These are phyloP conservation scores for Hemileia vastatrix DNA, from an alignment of 1,284 basidiomycete genomes.

Conservation along the genomic window DNA sequence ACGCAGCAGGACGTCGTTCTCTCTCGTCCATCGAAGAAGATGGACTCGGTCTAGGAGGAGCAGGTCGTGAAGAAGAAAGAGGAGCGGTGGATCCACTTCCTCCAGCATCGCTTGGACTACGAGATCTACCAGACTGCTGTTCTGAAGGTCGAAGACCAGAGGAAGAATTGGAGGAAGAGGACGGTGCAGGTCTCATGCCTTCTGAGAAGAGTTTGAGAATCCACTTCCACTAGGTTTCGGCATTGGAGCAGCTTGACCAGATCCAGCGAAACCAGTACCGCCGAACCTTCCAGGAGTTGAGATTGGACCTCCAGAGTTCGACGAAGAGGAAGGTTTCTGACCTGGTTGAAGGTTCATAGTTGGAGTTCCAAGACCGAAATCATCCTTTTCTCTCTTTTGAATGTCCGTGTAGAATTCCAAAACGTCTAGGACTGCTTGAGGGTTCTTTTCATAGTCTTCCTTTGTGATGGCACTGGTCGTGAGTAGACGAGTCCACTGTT, in stretches of 20 bases:
- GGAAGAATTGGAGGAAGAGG: background rate
- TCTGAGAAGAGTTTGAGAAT: background rate
- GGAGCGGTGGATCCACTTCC: background rate
- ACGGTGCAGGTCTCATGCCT: background rate
- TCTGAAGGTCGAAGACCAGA: background rate
- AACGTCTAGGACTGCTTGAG: slow-evolving; percentile 92
- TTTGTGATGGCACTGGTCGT: slow-evolving; percentile 94
- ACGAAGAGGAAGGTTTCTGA: background rate
- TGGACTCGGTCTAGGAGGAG: background rate
- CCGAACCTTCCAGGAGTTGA: slow-evolving; percentile 22
- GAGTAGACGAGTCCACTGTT: slow-evolving; percentile 90
- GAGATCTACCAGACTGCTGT: background rate
- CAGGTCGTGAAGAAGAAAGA: background rate
- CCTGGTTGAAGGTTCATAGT: no score
- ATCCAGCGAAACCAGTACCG: slow-evolving; percentile 25
- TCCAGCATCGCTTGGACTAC: background rate
- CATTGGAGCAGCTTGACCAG: background rate
- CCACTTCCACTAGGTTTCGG: background rate
- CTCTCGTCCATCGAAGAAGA: slow-evolving; percentile 7
- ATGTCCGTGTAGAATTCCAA: slow-evolving; percentile 98
- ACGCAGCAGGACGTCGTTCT: background rate
- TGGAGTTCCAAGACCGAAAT: no score
- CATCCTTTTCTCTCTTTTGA: slow-evolving; percentile 80
- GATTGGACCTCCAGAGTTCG: background rate
- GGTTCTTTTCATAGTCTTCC: slow-evolving; percentile 93